Evolutionary conservation across 228 moss, liverwort and hornwort genomes (phyloP), one percentile per base, ranked within the genome.

Genomic region (Sphagnum magellanicum): DNA sequence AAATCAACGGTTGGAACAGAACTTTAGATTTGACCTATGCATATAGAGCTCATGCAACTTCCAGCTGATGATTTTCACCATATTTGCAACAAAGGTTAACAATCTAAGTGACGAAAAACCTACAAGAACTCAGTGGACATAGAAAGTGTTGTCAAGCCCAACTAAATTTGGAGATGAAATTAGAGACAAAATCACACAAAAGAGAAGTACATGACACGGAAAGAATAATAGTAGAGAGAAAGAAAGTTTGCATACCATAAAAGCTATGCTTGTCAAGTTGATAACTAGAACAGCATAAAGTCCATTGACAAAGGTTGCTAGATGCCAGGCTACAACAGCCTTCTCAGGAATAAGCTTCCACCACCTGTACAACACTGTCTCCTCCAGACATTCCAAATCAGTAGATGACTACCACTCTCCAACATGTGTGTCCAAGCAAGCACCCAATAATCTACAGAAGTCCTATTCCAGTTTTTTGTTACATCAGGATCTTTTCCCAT

Each of bases 361-460:
- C 81, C 85, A 85, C 70, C 81, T 85, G 66, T 81, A 81, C 50
- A 85, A 60, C 14, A 85, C 85, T 85, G 77, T 63, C 63, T 50
- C 12, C 61, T 50, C 8, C 55, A 8, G 55, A 12, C 8, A 55
- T 55, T 55, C 55, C 55, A 55, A 2, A 32, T 32, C 32, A 32
- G 32, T 32, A 55, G 9, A 55, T 4, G 8, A 55, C 8, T 32
- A 32, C 32, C 32, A 32, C 32, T 32, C 32, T 32, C 32, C 32
- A 32, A 32, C 32, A 32, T 32, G 32, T 32, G 32, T 32, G 1
- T 32, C 32, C 55, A 55, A 12, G 8, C 12, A 8, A 55, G 55
- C 12, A 8, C 55, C 55, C 55, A 55, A 4, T 55, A 3, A 55
- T 8, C 9, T 55, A 55, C 55, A 55, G 55, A 55, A 12, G 55